Evolutionary conservation across 208 protist species (phyloP).

Genomic region (Entamoeba histolytica): DNA sequence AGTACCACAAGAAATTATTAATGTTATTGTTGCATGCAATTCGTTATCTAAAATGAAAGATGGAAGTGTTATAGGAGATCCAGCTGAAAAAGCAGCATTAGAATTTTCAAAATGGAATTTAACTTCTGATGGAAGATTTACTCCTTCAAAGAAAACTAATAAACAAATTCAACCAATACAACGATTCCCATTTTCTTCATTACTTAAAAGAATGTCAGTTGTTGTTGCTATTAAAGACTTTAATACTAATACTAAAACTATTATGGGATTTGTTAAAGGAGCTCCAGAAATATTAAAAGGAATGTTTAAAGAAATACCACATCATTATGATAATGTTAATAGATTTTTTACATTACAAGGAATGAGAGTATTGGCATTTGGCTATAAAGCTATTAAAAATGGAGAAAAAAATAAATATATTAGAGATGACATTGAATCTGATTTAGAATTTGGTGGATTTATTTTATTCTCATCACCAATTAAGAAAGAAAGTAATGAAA

Average conservation of each 20-base stretch:
- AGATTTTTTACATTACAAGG: constrained; percentile 58
- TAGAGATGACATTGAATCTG: constrained; percentile 46
- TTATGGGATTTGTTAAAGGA: constrained; percentile 52
- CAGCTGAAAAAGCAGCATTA: constrained; percentile 55
- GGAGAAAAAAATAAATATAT: background rate
- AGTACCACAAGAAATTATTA: background rate
- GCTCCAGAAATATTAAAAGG: constrained; percentile 68
- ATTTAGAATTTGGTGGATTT: constrained; percentile 74
- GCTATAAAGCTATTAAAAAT: constrained; percentile 39
- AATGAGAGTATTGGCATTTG: constrained; percentile 78
- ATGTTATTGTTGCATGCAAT: constrained; percentile 26
- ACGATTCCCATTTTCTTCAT: constrained; percentile 70
- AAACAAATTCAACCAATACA: background rate
- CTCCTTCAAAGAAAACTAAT: background rate
- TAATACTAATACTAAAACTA: background rate
- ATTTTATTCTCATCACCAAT: constrained; percentile 54
- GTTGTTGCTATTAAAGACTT: constrained; percentile 37
- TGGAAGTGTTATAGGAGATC: constrained; percentile 66
- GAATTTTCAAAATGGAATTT: background rate
- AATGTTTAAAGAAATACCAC: constrained; percentile 53
- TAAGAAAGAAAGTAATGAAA: background rate
- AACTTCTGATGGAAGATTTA: background rate
- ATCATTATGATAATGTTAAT: constrained; percentile 51
- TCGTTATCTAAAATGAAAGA: constrained; percentile 57
- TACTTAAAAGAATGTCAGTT: constrained; percentile 75